These are phyloP conservation scores for Phytophthora tentaculata DNA, from an alignment of 352 stramenopile species.

Conservation along the genomic window DNA sequence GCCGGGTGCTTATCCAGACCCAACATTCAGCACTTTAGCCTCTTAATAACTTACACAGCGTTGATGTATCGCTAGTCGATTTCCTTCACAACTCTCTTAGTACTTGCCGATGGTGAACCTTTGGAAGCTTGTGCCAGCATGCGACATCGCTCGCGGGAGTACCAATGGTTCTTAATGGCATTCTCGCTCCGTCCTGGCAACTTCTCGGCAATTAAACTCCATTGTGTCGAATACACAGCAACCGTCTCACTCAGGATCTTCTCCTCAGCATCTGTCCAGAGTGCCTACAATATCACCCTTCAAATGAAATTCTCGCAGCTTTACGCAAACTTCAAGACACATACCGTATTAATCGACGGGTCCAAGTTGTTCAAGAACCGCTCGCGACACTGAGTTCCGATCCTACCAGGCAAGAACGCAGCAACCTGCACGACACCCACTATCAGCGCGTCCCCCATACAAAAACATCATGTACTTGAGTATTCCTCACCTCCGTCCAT, in stretches of 20 bases:
- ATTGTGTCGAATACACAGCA: conserved; percentile 42
- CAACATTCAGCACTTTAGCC: no score
- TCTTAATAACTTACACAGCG: no score
- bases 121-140: conserved; percentile 12
- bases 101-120: background rate
- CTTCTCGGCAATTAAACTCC: conserved; percentile 49
- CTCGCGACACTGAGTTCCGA: conserved; percentile 79
- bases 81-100: no score
- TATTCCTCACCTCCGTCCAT: conserved; percentile 64
- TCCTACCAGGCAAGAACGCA: conserved; percentile 51
- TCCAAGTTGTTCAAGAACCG: conserved; percentile 73
- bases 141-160: conserved; percentile 34
- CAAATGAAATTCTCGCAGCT: conserved; percentile 2
- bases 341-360: conserved; percentile 50
- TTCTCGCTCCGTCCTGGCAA: conserved; percentile 65
- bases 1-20: no score
- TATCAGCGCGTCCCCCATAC: conserved; percentile 1
- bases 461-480: background rate
- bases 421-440: conserved; percentile 50
- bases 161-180: conserved; percentile 77
- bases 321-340: background rate
- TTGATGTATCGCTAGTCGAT: no score
- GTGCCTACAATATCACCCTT: conserved; percentile 34
- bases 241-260: conserved; percentile 33
- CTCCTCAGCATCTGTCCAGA: conserved; percentile 64